Conservation (phyloP, 352 stramenopile genomes). For the Globisporangium carolinianum region DNA sequence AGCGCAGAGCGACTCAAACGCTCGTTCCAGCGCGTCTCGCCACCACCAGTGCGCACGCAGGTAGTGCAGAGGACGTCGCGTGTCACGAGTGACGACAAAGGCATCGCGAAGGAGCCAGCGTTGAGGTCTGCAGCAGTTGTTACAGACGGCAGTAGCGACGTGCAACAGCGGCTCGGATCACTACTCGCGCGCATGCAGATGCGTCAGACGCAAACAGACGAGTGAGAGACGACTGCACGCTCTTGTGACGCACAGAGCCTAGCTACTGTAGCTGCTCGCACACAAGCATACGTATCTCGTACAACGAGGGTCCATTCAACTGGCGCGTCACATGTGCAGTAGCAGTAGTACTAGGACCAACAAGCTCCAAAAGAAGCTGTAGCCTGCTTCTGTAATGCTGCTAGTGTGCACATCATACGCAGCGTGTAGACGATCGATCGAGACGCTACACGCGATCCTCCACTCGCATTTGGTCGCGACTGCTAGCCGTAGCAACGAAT, state of each 20-base stretch:
- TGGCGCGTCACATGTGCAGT: background rate
- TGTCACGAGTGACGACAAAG: too few relatives aligned
- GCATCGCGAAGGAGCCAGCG: background rate
- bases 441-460: too few relatives aligned
- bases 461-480: too few relatives aligned
- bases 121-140: slow-evolving; percentile 13
- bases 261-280: background rate
- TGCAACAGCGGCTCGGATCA: slow-evolving; percentile 26
- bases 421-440: too few relatives aligned
- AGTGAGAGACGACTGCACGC: background rate
- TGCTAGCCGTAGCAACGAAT: slow-evolving; percentile 90
- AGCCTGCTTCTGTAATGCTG: too few relatives aligned
- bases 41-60: too few relatives aligned
- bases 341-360: too few relatives aligned
- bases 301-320: background rate
- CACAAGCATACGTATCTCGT: too few relatives aligned
- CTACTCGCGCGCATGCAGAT: slow-evolving; percentile 32
- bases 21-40: background rate
- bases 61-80: too few relatives aligned
- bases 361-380: too few relatives aligned
- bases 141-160: slow-evolving; percentile 8
- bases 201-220: slow-evolving; percentile 16
- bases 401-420: too few relatives aligned
- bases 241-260: background rate
- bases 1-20: background rate